Evolutionary conservation across 805 yeast species (phyloP).

Genomic region (Teunomyces gatunensis): DNA sequence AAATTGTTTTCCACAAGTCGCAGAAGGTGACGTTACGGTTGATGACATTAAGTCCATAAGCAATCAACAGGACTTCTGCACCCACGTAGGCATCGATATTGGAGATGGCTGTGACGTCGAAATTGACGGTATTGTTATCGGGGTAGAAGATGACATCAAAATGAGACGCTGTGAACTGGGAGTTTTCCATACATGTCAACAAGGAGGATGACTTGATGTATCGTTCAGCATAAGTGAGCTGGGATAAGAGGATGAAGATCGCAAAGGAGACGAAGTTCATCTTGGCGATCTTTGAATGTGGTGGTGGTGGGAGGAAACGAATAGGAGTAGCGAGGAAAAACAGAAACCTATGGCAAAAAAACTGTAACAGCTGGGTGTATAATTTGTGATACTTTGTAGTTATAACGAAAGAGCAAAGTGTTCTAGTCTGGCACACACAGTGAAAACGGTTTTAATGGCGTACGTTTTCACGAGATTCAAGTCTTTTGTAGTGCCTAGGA

Average conservation of each 20-base stretch:
- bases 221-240: conserved; percentile 16
- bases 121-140: conserved; percentile 54
- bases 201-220: conserved; percentile 60
- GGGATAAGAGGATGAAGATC: neutral
- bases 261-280: conserved; percentile 1
- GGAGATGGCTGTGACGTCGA: conserved; percentile 75
- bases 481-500: neutral
- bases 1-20: conserved; percentile 48
- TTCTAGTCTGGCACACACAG: neutral
- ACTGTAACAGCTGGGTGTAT: neutral
- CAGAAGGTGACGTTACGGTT: conserved; percentile 62
- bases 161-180: conserved; percentile 79
- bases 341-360: neutral
- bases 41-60: conserved; percentile 74
- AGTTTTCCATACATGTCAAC: conserved; percentile 87
- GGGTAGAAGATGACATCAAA: conserved; percentile 79
- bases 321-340: no score
- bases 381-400: neutral
- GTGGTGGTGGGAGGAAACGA: no score
- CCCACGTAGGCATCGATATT: conserved; percentile 65
- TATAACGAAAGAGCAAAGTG: neutral
- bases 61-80: conserved; percentile 64
- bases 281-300: neutral
- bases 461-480: neutral
- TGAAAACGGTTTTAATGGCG: neutral